phyloP scores from a whole-genome alignment of 2,329 filamentous ascomycete genomes.

The Talaromyces sp. region DNA sequence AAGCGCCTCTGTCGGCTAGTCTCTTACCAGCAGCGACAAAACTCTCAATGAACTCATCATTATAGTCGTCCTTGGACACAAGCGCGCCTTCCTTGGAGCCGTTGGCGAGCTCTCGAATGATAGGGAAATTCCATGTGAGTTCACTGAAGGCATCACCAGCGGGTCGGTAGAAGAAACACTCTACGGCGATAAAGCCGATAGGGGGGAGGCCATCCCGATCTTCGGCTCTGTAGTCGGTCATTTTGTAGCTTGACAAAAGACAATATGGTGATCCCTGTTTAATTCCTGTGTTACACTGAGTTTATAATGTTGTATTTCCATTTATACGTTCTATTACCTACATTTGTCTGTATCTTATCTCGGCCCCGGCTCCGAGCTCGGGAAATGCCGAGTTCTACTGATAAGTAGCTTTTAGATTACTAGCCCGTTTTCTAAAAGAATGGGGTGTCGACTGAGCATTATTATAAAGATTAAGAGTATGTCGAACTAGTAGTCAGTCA shows the following conservation, averaged over 20 bases:
- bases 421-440: no score
- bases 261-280: not conserved
- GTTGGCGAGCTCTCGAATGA: constrained; percentile 30
- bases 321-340: not conserved
- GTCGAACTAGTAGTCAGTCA: no score
- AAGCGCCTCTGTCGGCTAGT: constrained; percentile 28
- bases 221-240: constrained; percentile 6
- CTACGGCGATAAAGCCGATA: constrained; percentile 30
- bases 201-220: not conserved
- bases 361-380: not conserved
- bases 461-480: no score
- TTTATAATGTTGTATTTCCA: not conserved
- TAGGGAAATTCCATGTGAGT: constrained; percentile 34
- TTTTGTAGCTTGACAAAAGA: not conserved
- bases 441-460: no score
- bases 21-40: constrained; percentile 32
- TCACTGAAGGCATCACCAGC: constrained; percentile 34
- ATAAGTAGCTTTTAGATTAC: no score
- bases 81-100: constrained; percentile 26
- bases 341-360: no score
- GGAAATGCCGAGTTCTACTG: not conserved
- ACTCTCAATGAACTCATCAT: constrained; percentile 28
- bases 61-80: constrained; percentile 27
- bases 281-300: not conserved
- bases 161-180: constrained; percentile 30